These are phyloP conservation scores for Poterioochromonas sp. DNA, from an alignment of 352 stramenopile genomes.

Conservation along the genomic window DNA sequence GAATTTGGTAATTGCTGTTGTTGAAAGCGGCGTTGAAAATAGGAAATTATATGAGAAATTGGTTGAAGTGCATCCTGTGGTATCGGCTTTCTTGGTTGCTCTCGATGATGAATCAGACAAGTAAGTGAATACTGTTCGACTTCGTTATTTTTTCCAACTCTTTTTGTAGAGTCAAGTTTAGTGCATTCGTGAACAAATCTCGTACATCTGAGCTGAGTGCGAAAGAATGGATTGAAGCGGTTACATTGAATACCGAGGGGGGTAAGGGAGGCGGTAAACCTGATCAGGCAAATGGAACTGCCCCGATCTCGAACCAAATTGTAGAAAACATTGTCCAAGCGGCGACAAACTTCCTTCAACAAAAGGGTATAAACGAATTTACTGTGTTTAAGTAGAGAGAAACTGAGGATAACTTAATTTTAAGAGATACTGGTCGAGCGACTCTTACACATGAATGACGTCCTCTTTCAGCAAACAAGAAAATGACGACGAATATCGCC, in stretches of 20 bases:
- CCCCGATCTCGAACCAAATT: not conserved
- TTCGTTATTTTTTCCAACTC: not conserved
- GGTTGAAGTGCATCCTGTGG: conserved; percentile 55
- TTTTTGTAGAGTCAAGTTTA: conserved; percentile 37
- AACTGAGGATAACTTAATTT: no score
- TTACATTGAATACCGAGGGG: not conserved
- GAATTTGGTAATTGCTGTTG: conserved; percentile 70
- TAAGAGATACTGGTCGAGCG: no score
- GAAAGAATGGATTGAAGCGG: conserved; percentile 48
- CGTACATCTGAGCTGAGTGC: conserved; percentile 60
- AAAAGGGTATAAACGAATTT: no score
- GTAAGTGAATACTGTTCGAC: conserved; percentile 40
- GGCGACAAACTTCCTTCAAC: no score
- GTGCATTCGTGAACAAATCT: not conserved
- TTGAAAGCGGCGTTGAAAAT: conserved; percentile 83
- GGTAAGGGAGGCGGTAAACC: conserved; percentile 2
- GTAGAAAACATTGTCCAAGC: not conserved
- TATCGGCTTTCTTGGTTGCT: conserved; percentile 66
- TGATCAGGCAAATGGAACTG: not conserved
- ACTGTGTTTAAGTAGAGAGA: no score
- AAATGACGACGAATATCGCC: no score
- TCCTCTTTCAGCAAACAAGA: no score
- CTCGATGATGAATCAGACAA: conserved; percentile 73
- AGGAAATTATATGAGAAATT: conserved; percentile 82
- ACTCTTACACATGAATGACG: no score